phyloP scores from a whole-genome alignment of 2,329 filamentous ascomycete genomes.

The Hypoxylon sp. region DNA sequence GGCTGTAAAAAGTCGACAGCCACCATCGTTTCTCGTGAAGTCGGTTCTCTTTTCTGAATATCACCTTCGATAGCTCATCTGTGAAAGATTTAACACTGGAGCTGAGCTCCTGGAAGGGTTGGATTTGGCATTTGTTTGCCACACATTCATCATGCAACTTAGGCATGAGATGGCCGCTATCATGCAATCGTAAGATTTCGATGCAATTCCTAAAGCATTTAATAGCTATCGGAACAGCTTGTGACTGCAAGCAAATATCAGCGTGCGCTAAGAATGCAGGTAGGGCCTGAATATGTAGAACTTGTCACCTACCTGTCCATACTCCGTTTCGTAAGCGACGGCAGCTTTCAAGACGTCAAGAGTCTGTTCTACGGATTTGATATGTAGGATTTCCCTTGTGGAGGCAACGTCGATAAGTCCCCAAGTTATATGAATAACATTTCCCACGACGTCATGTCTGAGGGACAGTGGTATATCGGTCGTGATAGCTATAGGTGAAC shows the following conservation, averaged over 20 bases:
- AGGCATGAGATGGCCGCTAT: constrained; percentile 21
- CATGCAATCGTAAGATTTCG: constrained; percentile 40
- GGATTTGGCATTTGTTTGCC: constrained; percentile 28
- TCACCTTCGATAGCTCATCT: constrained; percentile 41
- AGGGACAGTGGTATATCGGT: constrained; percentile 24
- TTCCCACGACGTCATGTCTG: constrained; percentile 31
- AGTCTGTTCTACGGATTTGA: constrained; percentile 31
- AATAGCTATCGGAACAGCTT: constrained; percentile 33
- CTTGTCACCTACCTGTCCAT: constrained; percentile 38
- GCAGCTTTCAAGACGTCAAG: constrained; percentile 43
- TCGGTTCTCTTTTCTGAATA: constrained; percentile 43
- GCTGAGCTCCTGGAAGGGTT: constrained; percentile 33
- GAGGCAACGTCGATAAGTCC: constrained; percentile 38
- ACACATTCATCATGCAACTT: constrained; percentile 33
- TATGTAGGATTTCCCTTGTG: constrained; percentile 24
- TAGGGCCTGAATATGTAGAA: not conserved
- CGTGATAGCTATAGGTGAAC: constrained; percentile 28
- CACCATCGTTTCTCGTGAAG: constrained; percentile 44
- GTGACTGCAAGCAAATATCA: constrained; percentile 28
- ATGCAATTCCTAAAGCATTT: constrained; percentile 42
- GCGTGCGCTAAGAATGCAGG: not conserved
- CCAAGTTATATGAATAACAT: constrained; percentile 40
- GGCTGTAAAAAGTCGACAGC: constrained; percentile 43
- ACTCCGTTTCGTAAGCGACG: constrained; percentile 40
- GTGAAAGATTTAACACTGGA: constrained; percentile 36